Evolutionary conservation across 2,329 filamentous ascomycete species (phyloP).

Genomic region (Clonostachys byssicola): DNA sequence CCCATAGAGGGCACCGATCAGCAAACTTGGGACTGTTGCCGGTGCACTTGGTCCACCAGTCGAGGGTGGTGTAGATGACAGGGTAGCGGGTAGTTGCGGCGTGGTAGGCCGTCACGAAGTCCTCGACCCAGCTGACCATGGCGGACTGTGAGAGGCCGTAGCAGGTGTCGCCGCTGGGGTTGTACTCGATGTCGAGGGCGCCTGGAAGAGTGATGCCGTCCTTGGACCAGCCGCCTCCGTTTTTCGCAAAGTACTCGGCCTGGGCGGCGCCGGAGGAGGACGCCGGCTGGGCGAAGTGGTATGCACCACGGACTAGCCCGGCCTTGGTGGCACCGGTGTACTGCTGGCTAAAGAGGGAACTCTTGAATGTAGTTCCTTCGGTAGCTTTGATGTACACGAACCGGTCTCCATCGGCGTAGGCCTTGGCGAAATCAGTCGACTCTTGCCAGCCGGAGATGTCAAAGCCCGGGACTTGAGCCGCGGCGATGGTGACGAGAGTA

Average conservation of each 20-base stretch:
- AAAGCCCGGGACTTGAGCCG: constrained; percentile 29
- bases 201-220: constrained; percentile 51
- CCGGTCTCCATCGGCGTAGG: constrained; percentile 29
- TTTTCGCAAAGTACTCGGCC: constrained; percentile 43
- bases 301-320: constrained; percentile 47
- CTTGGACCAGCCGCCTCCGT: constrained; percentile 47
- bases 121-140: constrained; percentile 46
- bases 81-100: constrained; percentile 38
- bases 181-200: constrained; percentile 50
- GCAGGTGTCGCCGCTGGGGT: constrained; percentile 29
- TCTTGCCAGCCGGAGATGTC: constrained; percentile 33
- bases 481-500: constrained; percentile 3
- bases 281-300: constrained; percentile 49
- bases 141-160: constrained; percentile 34
- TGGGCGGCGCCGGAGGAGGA: constrained; percentile 38
- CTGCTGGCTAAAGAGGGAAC: constrained; percentile 37
- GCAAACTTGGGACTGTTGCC: constrained; percentile 41
- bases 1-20: constrained; percentile 36
- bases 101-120: constrained; percentile 46
- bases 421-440: constrained; percentile 26
- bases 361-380: constrained; percentile 41
- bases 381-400: constrained; percentile 45
- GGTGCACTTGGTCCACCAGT: constrained; percentile 49
- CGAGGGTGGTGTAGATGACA: constrained; percentile 44
- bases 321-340: constrained; percentile 44